Conservation (phyloP, 2,329 filamentous ascomycete genomes). For the Fusarium sp. region DNA sequence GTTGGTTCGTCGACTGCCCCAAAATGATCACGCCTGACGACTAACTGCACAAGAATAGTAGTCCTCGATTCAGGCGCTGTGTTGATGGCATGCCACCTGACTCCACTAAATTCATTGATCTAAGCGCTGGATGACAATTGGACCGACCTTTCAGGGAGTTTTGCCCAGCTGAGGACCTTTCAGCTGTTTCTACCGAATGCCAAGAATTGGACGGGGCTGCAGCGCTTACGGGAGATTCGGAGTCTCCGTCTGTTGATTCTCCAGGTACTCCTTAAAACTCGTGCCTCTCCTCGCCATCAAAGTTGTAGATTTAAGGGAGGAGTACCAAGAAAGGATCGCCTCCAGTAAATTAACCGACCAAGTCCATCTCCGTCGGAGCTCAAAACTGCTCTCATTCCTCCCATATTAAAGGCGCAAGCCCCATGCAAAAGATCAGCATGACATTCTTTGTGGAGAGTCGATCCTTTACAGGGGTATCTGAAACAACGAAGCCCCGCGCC, state of each 20-base stretch:
- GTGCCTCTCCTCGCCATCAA: neutral
- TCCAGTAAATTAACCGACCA: neutral
- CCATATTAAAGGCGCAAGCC: neutral
- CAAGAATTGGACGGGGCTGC: neutral
- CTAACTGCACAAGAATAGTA: neutral
- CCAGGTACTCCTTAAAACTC: neutral
- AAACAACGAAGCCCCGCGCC: neutral
- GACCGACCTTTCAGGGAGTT: neutral
- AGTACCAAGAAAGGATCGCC: neutral
- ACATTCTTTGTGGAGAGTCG: neutral
- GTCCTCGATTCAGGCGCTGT: neutral
- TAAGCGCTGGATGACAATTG: neutral
- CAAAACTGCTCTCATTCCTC: neutral
- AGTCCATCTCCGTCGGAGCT: neutral
- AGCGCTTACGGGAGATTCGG: neutral
- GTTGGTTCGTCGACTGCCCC: neutral
- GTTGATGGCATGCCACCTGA: neutral
- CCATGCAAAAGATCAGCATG: neutral
- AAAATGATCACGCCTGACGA: neutral
- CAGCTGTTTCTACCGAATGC: neutral
- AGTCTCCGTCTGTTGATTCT: neutral
- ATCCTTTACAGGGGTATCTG: slow-evolving; percentile 3
- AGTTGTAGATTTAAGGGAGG: neutral
- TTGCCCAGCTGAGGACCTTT: neutral
- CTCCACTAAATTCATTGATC: neutral